Conservation (phyloP, 441 rosid genomes). For the Raphanus hybrid region DNA sequence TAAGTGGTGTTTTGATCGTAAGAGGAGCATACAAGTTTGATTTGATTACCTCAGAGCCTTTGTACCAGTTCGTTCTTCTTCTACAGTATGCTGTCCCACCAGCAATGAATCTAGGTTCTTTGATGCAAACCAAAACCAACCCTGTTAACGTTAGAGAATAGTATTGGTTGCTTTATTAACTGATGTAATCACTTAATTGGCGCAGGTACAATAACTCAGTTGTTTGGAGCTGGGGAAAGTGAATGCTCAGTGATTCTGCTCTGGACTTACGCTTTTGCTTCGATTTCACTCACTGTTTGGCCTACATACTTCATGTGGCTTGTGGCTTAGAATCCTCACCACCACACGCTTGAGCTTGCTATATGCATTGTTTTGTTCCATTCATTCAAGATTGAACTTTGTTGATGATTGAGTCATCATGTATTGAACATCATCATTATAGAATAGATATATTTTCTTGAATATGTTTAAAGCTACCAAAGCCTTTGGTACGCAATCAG, state of each 20-base stretch:
- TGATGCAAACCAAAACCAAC: constrained; percentile 1
- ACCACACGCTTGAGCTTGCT: constrained; percentile 1
- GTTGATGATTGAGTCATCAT: neutral
- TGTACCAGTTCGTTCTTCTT: constrained; percentile 71
- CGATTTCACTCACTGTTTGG: constrained; percentile 68
- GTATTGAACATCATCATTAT: neutral
- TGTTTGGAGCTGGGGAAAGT: constrained; percentile 63
- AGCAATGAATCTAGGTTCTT: constrained; percentile 67
- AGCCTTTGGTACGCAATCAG: neutral
- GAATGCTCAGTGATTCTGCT: constrained; percentile 82
- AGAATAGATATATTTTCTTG: neutral
- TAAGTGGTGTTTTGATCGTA: constrained; percentile 60
- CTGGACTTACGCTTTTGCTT: constrained; percentile 66
- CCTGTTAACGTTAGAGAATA: neutral
- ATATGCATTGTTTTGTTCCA: constrained; percentile 16
- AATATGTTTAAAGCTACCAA: neutral
- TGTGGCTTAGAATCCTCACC: constrained; percentile 37
- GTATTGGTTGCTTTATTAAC: neutral
- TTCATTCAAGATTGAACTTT: constrained; percentile 16
- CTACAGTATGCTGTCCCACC: constrained; percentile 80
- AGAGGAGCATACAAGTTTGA: constrained; percentile 57
- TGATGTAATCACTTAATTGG: neutral
- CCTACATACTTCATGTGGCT: constrained; percentile 75
- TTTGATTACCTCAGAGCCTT: constrained; percentile 56
- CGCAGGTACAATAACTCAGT: constrained; percentile 65